A percentile compares a stretch with the other conserved stretches of the same genome.
These are phyloP conservation scores for Hericium erinaceus DNA, from an alignment of 768 basidiomycete genomes.

Conservation along the genomic window DNA sequence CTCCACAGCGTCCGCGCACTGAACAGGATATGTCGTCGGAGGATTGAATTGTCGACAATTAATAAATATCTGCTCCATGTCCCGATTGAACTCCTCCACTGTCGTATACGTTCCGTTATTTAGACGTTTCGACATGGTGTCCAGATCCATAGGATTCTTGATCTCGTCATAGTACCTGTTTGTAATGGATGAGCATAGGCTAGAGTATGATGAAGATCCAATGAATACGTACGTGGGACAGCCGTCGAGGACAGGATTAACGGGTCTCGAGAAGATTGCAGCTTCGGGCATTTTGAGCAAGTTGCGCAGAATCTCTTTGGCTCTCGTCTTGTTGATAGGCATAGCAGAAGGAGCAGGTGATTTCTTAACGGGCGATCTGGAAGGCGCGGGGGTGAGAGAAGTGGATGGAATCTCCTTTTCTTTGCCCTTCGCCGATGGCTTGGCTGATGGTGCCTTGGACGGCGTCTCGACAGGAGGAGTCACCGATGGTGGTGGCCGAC, in stretches of 20 bases:
- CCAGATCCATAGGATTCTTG: constrained; percentile 86
- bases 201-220: background rate
- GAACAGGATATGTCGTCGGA: constrained; percentile 61
- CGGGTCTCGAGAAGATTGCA: constrained; percentile 68
- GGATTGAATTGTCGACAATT: constrained; percentile 95
- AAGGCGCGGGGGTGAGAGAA: constrained; percentile 24
- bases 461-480: constrained; percentile 12
- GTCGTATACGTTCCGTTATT: constrained; percentile 56
- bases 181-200: constrained; percentile 9
- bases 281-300: constrained; percentile 58
- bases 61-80: constrained; percentile 72
- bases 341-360: constrained; percentile 22
- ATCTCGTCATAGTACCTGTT: constrained; percentile 93
- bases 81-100: constrained; percentile 76
- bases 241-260: constrained; percentile 74
- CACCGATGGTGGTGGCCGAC: constrained; percentile 14
- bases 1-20: constrained; percentile 68
- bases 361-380: constrained; percentile 21
- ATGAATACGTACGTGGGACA: constrained; percentile 73
- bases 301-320: constrained; percentile 56
- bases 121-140: constrained; percentile 67
- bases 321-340: constrained; percentile 77
- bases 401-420: constrained; percentile 45
- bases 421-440: constrained; percentile 34
- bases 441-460: constrained; percentile 9